Percentiles rank a stretch among this genome's conserved stretches.
phyloP scores from a whole-genome alignment of 129 eudicot species.

The Arctium minus region DNA sequence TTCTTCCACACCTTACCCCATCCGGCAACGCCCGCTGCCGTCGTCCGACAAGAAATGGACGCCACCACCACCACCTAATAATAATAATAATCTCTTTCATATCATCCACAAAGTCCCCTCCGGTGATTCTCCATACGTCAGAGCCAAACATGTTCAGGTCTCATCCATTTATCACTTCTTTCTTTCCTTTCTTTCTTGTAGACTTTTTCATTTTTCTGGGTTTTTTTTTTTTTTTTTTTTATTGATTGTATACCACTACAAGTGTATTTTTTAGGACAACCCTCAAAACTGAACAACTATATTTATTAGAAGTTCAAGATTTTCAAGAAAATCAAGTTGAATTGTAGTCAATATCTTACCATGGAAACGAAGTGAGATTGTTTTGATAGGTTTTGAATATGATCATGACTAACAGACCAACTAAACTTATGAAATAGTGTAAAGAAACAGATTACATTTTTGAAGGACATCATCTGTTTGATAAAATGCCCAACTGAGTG shows the following conservation, averaged over 20 bases:
- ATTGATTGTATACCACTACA: not conserved
- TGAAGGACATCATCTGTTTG: not conserved
- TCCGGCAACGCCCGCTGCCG: conserved; percentile 25
- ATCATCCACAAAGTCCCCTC: conserved; percentile 64
- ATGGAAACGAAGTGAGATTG: not conserved
- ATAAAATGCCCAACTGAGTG: conserved; percentile 1
- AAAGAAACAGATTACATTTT: not conserved
- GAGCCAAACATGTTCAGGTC: conserved; percentile 90
- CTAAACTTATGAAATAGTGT: not conserved
- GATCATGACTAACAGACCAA: not conserved
- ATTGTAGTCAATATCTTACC: not conserved
- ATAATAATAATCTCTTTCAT: conserved; percentile 31
- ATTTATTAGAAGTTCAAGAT: not conserved
- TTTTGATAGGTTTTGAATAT: not conserved
- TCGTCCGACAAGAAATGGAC: conserved; percentile 50
- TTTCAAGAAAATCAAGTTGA: not conserved
- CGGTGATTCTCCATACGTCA: conserved; percentile 73
- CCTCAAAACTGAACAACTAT: not conserved
- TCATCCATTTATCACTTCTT: not conserved
- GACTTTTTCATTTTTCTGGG: not conserved
- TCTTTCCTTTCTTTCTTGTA: no score
- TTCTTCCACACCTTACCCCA: conserved; percentile 18
- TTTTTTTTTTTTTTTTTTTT: not conserved
- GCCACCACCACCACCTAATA: not conserved
- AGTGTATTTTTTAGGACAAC: not conserved